Conservation (phyloP, 306 rosid genomes). For the Rosa lucieae region DNA sequence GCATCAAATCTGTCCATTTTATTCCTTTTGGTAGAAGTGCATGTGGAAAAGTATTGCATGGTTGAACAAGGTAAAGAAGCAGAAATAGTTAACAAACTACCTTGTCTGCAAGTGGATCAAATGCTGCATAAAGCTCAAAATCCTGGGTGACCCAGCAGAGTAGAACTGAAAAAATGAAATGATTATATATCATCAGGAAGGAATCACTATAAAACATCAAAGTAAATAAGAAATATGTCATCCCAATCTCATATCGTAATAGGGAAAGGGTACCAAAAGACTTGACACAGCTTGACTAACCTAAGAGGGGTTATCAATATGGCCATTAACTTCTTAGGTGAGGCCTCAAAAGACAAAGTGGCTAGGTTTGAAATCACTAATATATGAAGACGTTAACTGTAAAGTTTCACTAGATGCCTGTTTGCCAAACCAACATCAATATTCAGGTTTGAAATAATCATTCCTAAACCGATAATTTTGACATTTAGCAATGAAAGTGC, state of each 20-base stretch:
- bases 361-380: not conserved
- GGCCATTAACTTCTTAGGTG: not conserved
- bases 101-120: slow-evolving; percentile 98
- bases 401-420: not conserved
- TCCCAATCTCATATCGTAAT: not conserved
- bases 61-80: not conserved
- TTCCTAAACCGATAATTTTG: not conserved
- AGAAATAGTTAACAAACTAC: slow-evolving; percentile 31
- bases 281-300: not conserved
- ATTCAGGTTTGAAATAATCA: not conserved
- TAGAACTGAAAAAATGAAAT: slow-evolving; percentile 56
- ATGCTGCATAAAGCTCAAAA: slow-evolving; percentile 94
- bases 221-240: not conserved
- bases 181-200: slow-evolving; percentile 22
- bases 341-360: not conserved
- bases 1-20: slow-evolving; percentile 4
- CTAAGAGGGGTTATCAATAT: not conserved
- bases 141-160: slow-evolving; percentile 96
- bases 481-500: not conserved
- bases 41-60: not conserved
- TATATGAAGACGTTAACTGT: not conserved
- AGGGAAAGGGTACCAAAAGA: not conserved
- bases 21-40: slow-evolving; percentile 5
- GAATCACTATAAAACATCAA: slow-evolving; percentile 15
- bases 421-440: not conserved